These are phyloP conservation scores for Parafenestella ontariensis DNA, from an alignment of 2,329 filamentous ascomycete species.

Conservation along the genomic window DNA sequence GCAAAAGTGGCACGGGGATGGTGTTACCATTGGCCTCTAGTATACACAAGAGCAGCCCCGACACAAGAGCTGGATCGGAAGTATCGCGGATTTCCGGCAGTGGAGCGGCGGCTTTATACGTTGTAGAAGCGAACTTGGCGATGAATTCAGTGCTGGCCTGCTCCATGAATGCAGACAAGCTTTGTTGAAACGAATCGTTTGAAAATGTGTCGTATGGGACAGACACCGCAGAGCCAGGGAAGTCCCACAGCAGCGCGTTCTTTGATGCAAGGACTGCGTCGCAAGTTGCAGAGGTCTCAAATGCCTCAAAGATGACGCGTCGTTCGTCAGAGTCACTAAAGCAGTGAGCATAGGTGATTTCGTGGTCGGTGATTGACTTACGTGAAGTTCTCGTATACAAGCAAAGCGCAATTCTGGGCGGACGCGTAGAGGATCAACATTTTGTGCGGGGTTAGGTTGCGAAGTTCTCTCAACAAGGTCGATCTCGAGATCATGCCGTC, in stretches of 20 bases:
- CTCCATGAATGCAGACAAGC: slow-evolving; percentile 62
- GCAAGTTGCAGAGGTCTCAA: slow-evolving; percentile 65
- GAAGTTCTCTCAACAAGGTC: slow-evolving; percentile 27
- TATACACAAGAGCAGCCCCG: slow-evolving; percentile 66
- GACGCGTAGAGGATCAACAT: slow-evolving; percentile 55
- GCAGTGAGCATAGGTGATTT: slow-evolving; percentile 2
- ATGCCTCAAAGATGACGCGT: slow-evolving; percentile 62
- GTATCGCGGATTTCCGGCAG: slow-evolving; percentile 66
- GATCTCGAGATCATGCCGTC: slow-evolving; percentile 32
- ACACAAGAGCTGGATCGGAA: slow-evolving; percentile 63
- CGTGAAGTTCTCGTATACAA: slow-evolving; percentile 48
- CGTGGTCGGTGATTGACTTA: slow-evolving; percentile 28
- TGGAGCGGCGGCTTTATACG: slow-evolving; percentile 59
- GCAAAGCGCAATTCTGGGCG: slow-evolving; percentile 59
- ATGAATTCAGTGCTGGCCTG: slow-evolving; percentile 63
- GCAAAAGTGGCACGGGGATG: slow-evolving; percentile 49
- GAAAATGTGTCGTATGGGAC: slow-evolving; percentile 53
- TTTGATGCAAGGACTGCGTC: slow-evolving; percentile 60
- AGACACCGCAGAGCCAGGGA: slow-evolving; percentile 63
- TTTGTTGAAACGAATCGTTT: slow-evolving; percentile 55
- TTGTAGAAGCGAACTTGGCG: slow-evolving; percentile 60
- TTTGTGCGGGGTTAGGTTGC: slow-evolving; percentile 15
- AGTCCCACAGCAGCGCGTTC: slow-evolving; percentile 64
- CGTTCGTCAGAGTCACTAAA: slow-evolving; percentile 12
- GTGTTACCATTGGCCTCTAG: slow-evolving; percentile 61